Evolutionary conservation across 2,329 filamentous ascomycete species (phyloP), one percentile per base, ranked within the genome.

Genomic region (Bipolaris sorokiniana): DNA sequence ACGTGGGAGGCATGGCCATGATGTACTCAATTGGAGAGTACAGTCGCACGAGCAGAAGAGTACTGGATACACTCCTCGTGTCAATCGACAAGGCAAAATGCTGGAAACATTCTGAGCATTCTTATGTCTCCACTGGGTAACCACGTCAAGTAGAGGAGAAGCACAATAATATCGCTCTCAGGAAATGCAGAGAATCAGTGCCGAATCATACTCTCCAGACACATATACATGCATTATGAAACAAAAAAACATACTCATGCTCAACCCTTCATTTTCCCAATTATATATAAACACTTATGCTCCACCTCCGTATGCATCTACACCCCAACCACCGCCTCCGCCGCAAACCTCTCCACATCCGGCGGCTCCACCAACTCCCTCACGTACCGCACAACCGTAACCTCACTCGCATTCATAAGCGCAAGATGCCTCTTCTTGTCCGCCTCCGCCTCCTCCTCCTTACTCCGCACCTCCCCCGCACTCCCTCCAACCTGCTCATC

Each of bases 321-420:
- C 26, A 54, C 68, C 1, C 59, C 64, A 36, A 61, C 53, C 45
- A 80, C 70, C 34, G 63, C 63, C 74, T 69, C 75, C 57, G 73
- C 88, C 88, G 62, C 80, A 79, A 77, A 92, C 88, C 66, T 65
- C 64, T 85, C 81, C 9, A 88, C 77, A 41, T 83, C 77, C 0
- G 91, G 91, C 10, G 93, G 93, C 58, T 86, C 77, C 51, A 87
- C 80, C 73, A 97, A 74, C 61, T 88, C 87, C 52, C 81, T 82
- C 56, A 90, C 78, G 73, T 94, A 92, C 66, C 91, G 83, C 50
- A 96, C 89, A 38, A 98, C 83, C 73, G 88, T 87, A 64, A 99
- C 84, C 80, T 99, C 95, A 7, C 91, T 89, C n/a, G 92, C 92
- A 77, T 92, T 91, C 55, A 90, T 95, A 72, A 84, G 82, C 51